Base-by-base conservation (phyloP, 768 basidiomycete genomes). In the Podaxis sp. region DNA sequence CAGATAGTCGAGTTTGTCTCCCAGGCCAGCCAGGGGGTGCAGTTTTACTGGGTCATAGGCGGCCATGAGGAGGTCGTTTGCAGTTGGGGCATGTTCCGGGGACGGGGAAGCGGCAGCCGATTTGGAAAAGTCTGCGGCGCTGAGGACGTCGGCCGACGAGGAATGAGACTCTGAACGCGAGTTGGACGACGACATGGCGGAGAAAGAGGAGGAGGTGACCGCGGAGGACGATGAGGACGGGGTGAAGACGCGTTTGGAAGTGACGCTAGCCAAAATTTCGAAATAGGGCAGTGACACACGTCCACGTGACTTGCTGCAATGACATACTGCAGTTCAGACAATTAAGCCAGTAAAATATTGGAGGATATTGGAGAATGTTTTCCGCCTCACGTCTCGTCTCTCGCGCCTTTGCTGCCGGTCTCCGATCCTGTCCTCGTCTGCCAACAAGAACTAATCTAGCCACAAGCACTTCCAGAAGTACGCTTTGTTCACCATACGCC, bases 1-100 rank as follows among this genome's bases (percentile, higher is more conserved):
- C 59, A 99, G 80, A 79, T 97, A 98, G 78, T 99, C 97, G 68
- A 99, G 80, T 81, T 94, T 90, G 75, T 95, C 93, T 66, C 94
- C 90, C 65, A 99, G 80, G 60, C 89, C 88, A 51, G 97, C 96
- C 70, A 99, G 81, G 61, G 97, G 97, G 74, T 99, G 97, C 60
- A 99, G 83, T 78, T 87, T 89, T 57, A 93, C 84, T 59, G 96
- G 93, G 80, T 98, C 95, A 78, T 93, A 96, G 11, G 90, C 85
- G 67, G 88, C 87, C 77, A 87, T 81, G 68, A 98, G 89, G 68
- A 98, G 80, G 81, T 96, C 93, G 61, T 88, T 86, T 52, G 96
- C 94, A 57, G 92, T 92, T 63, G 90, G 86, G 58, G 86, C 82
- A 73, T 81, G 79, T 62, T 84, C 85, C 62, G 79, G 76, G 48